Base-by-base conservation (phyloP, 345 rosid species). In the Barbarea vulgaris region DNA sequence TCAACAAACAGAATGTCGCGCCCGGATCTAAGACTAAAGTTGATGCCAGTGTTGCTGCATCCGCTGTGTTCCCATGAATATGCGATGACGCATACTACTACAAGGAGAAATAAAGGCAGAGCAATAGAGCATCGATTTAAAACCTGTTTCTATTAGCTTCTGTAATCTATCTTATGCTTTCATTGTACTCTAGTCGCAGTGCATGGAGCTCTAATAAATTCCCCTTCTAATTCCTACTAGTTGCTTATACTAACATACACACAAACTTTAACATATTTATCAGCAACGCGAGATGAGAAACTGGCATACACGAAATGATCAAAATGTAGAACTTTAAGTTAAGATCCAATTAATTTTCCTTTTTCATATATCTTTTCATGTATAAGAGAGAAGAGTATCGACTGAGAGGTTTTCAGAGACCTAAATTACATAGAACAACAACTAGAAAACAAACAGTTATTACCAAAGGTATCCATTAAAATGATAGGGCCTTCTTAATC, bases 361-460 rank as follows among this genome's bases (percentile, higher is more conserved):
- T 37, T 42, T 39, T 13, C 53, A 69, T 61, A 22, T 69, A 69
- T 54, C 28, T 30, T 13, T 69, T 62, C 80, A 69, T 76, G 61
- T 64, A 7, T 46, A 37, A 36, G 27, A 55, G 70, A 54, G 68
- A 53, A 53, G 25, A 68, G 46, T 14, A 61, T 62, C 25, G 5
- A 33, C 58, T 61, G 69, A 68, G 46, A 30, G 30, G 65, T 69
- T 76, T 69, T 55, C 18, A 33, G 51, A 53, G 33, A 69, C 75
- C 65, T 76, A 76, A 54, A 69, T 69, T 77, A 71, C 67, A 77
- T 65, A 70, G 48, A 46, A 57, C 63, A 70, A 39, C 18, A 77
- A 25, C 76, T 64, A 70, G 42, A n/a, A 70, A 55, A 52, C 47
- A 64, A 48, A 60, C 9, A 64, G 64, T 76, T 63, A 46, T 70